phyloP scores from a whole-genome alignment of 2,329 filamentous ascomycete species.

The Talaromyces sp. region DNA sequence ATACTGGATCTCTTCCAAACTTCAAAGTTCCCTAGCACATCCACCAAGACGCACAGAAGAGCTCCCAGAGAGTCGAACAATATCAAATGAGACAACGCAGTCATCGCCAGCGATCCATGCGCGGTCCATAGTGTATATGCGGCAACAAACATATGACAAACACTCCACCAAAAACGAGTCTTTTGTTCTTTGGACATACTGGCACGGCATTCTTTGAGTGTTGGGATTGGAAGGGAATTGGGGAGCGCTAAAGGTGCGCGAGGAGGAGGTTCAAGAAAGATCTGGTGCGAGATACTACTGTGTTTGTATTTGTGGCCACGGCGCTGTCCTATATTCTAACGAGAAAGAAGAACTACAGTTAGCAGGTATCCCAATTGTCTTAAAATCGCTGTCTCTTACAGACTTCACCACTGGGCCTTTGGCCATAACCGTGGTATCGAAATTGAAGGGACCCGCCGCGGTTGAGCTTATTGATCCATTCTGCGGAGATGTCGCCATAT shows the following conservation, averaged over 20 bases:
- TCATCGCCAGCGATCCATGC: slow-evolving; percentile 84
- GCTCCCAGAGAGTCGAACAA: slow-evolving; percentile 95
- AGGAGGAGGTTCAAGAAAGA: slow-evolving; percentile 88
- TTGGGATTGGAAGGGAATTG: slow-evolving; percentile 89
- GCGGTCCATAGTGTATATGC: slow-evolving; percentile 84
- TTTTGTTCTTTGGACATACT: slow-evolving; percentile 91
- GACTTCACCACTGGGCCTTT: slow-evolving; percentile 73
- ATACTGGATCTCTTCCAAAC: slow-evolving; percentile 94
- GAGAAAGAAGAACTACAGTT: slow-evolving; percentile 21
- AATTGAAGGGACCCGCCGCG: slow-evolving; percentile 78
- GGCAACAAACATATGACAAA: slow-evolving; percentile 82
- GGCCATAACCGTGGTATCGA: slow-evolving; percentile 78
- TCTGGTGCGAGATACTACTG: slow-evolving; percentile 92
- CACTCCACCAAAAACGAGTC: slow-evolving; percentile 81
- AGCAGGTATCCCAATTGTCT: slow-evolving; percentile 1
- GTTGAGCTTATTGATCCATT: slow-evolving; percentile 37
- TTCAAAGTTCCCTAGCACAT: slow-evolving; percentile 94
- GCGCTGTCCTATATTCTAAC: slow-evolving; percentile 82
- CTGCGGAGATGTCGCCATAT: slow-evolving; percentile 27
- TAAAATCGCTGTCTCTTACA: slow-evolving; percentile 52
- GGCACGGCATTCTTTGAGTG: slow-evolving; percentile 79
- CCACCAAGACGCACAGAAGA: slow-evolving; percentile 85
- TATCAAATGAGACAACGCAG: slow-evolving; percentile 86
- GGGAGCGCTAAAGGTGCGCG: slow-evolving; percentile 86
- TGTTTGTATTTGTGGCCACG: slow-evolving; percentile 98